These are phyloP conservation scores for Gentiana straminea DNA, from an alignment of 257 asterid genomes.

Conservation along the genomic window DNA sequence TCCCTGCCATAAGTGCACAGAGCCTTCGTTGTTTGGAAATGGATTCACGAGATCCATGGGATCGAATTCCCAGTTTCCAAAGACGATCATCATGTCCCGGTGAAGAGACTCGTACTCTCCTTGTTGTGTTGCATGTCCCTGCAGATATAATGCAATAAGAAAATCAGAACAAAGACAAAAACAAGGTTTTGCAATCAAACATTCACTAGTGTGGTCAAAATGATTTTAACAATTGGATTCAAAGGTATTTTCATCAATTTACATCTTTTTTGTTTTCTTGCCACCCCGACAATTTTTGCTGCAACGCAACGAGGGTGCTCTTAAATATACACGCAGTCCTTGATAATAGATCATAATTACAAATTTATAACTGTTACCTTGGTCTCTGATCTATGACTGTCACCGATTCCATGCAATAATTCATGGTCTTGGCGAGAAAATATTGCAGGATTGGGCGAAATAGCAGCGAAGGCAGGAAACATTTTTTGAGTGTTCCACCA, in stretches of 20 bases:
- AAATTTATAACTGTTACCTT: no score
- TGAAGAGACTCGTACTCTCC: conserved; percentile 52
- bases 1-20: conserved; percentile 74
- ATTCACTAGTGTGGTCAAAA: no score
- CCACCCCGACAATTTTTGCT: no score
- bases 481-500: conserved; percentile 89
- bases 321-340: no score
- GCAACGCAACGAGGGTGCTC: no score
- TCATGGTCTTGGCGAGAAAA: conserved; percentile 45
- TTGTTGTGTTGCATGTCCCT: conserved; percentile 55
- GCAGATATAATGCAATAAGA: background rate
- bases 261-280: no score
- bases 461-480: conserved; percentile 71
- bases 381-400: no score
- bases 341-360: no score
- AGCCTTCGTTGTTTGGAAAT: conserved; percentile 28
- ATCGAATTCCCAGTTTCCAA: conserved; percentile 58
- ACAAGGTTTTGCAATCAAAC: conserved; percentile 6
- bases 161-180: background rate
- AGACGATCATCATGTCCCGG: conserved; percentile 55
- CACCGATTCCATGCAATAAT: no score
- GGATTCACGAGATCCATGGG: conserved; percentile 61
- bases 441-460: conserved; percentile 58
- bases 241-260: no score
- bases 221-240: no score